Conservation (phyloP, 176 grass and related monocot species). For the Bothriochloa decipiens region DNA sequence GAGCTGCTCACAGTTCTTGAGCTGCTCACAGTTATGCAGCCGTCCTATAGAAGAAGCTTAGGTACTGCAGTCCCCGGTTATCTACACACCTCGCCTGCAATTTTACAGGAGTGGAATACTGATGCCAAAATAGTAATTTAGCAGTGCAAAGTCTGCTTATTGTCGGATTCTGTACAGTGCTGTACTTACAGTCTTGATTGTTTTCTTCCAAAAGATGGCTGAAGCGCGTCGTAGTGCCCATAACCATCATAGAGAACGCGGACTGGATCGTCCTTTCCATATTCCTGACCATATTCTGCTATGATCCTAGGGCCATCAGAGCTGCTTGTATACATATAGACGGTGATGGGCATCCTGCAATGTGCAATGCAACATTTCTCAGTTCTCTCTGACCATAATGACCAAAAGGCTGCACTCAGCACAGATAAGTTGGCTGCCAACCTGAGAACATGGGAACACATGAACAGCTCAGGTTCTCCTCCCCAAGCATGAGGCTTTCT, state of each 20-base stretch:
- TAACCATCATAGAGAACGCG: slow-evolving; percentile 85
- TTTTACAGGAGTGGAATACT: slow-evolving; percentile 10
- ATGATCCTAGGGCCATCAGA: slow-evolving; percentile 69
- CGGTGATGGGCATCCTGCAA: slow-evolving; percentile 89
- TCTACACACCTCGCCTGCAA: slow-evolving; percentile 53
- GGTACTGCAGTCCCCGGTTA: slow-evolving; percentile 24
- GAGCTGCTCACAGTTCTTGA: slow-evolving; percentile 10
- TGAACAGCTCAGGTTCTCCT: slow-evolving; percentile 86
- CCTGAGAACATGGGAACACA: slow-evolving; percentile 96
- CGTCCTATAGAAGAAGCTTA: slow-evolving; percentile 44
- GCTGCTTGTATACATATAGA: slow-evolving; percentile 75
- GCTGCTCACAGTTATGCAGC: slow-evolving; percentile 14
- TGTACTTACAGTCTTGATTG: slow-evolving; percentile 59
- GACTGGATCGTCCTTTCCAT: slow-evolving; percentile 82
- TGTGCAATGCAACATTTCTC: slow-evolving; percentile 33
- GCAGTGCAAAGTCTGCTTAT: neutral
- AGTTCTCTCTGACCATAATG: slow-evolving; percentile 1
- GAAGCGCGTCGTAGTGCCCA: slow-evolving; percentile 81
- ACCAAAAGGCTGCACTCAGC: neutral
- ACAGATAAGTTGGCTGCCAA: slow-evolving; percentile 25
- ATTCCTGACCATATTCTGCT: slow-evolving; percentile 97
- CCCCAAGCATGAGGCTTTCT: slow-evolving; percentile 93
- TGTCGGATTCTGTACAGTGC: slow-evolving; percentile 36
- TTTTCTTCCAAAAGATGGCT: slow-evolving; percentile 64
- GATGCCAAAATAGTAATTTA: neutral